Percentiles rank a stretch among this genome's conserved stretches.
Conservation (phyloP, 805 yeast genomes). For the Blastobotrys americana region DNA sequence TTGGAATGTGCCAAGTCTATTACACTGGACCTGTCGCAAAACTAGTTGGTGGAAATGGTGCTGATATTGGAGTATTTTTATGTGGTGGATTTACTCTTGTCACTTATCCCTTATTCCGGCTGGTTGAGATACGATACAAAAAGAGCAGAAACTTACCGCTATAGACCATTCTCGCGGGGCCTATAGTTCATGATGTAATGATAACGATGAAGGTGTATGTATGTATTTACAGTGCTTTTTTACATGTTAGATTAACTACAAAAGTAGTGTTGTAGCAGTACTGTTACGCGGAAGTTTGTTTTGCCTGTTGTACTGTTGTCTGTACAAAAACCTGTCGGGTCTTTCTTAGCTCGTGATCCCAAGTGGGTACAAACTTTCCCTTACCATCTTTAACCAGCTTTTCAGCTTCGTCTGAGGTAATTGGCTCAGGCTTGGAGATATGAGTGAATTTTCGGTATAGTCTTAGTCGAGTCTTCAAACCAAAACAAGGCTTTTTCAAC, state of each 20-base stretch:
- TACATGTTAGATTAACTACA: not conserved
- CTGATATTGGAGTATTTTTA: constrained; percentile 78
- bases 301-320: too few species aligned
- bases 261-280: too few species aligned
- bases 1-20: constrained; percentile 85
- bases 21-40: constrained; percentile 71
- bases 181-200: not conserved
- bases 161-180: too few species aligned
- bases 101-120: constrained; percentile 59
- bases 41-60: constrained; percentile 57
- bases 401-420: constrained; percentile 24
- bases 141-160: too few species aligned
- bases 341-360: constrained; percentile 47
- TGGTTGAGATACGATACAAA: constrained; percentile 48
- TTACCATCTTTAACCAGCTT: constrained; percentile 41
- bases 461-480: constrained; percentile 30
- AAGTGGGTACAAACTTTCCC: constrained; percentile 46
- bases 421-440: constrained; percentile 45
- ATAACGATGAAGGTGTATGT: not conserved
- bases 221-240: not conserved
- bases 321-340: too few species aligned
- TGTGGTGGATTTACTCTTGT: constrained; percentile 63
- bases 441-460: constrained; percentile 48
- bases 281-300: too few species aligned
- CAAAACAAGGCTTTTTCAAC: constrained; percentile 34